These are phyloP conservation scores for Ensete glaucum DNA, from an alignment of 176 grass and related monocot species.

Conservation along the genomic window DNA sequence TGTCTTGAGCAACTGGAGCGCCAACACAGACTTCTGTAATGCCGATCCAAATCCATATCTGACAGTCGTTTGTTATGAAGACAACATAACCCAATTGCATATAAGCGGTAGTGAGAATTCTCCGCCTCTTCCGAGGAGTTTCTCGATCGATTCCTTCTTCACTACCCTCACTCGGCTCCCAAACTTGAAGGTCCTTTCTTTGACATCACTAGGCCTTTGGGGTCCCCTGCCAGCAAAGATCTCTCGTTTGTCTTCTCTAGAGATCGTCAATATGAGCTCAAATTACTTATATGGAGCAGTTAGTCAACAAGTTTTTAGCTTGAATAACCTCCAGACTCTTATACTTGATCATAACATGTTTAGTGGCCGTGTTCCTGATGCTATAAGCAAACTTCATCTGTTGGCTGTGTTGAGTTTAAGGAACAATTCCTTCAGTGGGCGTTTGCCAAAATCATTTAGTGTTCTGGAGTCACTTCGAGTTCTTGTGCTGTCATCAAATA, in stretches of 20 bases:
- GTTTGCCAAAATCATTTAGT: conserved; percentile 48
- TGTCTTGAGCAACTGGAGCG: conserved; percentile 64
- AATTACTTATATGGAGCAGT: conserved; percentile 68
- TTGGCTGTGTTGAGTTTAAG: conserved; percentile 65
- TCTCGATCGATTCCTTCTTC: conserved; percentile 59
- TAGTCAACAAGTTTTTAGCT: conserved; percentile 34
- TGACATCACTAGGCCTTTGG: conserved; percentile 77
- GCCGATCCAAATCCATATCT: conserved; percentile 22
- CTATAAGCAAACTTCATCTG: conserved; percentile 32
- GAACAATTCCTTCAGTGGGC: conserved; percentile 59
- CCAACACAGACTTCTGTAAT: conserved; percentile 64
- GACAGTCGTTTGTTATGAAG: conserved; percentile 74
- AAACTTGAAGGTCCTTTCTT: conserved; percentile 74
- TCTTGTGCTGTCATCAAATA: conserved; percentile 66
- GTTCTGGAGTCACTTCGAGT: conserved; percentile 41
- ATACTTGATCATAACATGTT: conserved; percentile 76
- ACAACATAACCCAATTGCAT: conserved; percentile 84
- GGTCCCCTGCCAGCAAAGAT: conserved; percentile 62
- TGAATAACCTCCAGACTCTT: conserved; percentile 53
- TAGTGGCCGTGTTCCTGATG: conserved; percentile 36
- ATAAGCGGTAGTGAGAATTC: conserved; percentile 29
- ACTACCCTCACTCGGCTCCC: conserved; percentile 73
- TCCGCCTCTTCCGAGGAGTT: conserved; percentile 50
- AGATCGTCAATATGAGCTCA: conserved; percentile 81
- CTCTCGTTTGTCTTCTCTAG: conserved; percentile 35